Evolutionary conservation across 768 basidiomycete species (phyloP), one percentile per base, ranked within the genome.

Genomic region (Mycena floridula): DNA sequence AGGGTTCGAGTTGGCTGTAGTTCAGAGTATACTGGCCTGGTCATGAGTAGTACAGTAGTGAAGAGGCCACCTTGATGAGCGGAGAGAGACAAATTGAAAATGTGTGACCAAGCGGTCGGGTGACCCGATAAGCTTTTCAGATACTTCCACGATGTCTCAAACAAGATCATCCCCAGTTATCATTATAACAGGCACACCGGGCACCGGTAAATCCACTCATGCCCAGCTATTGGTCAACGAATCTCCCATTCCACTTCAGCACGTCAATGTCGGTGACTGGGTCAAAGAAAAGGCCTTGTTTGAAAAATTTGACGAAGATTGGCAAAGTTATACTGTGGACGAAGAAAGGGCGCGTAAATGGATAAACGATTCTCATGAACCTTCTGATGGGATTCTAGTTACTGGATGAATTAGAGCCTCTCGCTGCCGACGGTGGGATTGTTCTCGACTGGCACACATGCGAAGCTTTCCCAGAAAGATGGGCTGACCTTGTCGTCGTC

Each of bases 401-500:
- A 22, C 65, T 97, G 18, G 93, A 97, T 57, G 86, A 91, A 59
- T 72, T 97, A 21, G 92, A 96, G 60, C 76, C 82, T 0, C 55
- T 86, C 22, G 77, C 76, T 0, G 64, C 74, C 0, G 67, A 65
- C 36, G 93, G 91, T 7, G 89, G 89, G 15, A 65, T 93, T 49
- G 80, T 96, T 44, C 81, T 96, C 23, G 92, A 96, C 63, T 95
- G 93, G 90, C 92, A 96, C 59, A 88, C 88, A 18, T 93, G 90
- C 64, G 92, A 92, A 50, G 64, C 82, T 26, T 99, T 94, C 54
- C 96, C 96, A 0, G 93, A 99, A 63, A 79, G 95, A 45, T 98
- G 96, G 96, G 74, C 87, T 20, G 96, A 99, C 65, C 74, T 98
- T 24, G 93, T 96, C 38, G 82, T 98, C 28, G 93, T 98, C 25